These are phyloP conservation scores for Trapa bicornis DNA, from an alignment of 345 rosid species.

Conservation along the genomic window DNA sequence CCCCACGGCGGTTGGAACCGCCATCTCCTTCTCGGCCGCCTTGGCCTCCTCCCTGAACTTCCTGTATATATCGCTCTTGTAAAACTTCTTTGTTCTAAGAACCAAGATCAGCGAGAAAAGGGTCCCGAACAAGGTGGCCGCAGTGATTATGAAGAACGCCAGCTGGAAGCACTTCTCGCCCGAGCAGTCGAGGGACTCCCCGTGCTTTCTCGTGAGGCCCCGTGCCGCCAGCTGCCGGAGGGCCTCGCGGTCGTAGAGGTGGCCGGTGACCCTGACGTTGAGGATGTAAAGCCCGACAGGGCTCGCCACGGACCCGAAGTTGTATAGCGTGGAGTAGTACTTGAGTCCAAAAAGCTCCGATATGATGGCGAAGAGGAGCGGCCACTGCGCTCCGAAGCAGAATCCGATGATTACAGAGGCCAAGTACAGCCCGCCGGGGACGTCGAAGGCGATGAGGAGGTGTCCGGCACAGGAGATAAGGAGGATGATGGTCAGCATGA, in stretches of 20 bases:
- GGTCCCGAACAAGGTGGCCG: conserved; percentile 36
- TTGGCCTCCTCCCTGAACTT: conserved; percentile 37
- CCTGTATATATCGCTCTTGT: conserved; percentile 49
- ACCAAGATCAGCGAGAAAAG: conserved; percentile 40
- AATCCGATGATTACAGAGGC: conserved; percentile 51
- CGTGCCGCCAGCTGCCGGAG: conserved; percentile 26
- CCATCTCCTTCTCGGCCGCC: conserved; percentile 29
- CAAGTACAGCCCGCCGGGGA: conserved; percentile 29
- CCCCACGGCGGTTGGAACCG: conserved; percentile 2
- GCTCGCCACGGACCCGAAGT: conserved; percentile 48
- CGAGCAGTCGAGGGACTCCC: conserved; percentile 26
- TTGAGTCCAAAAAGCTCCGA: conserved; percentile 56
- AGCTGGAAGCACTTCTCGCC: conserved; percentile 44
- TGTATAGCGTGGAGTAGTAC: conserved; percentile 49
- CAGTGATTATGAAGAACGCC: conserved; percentile 42
- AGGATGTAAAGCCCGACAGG: conserved; percentile 52
- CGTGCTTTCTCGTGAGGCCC: conserved; percentile 16
- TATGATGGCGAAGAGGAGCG: conserved; percentile 47
- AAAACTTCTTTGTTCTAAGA: conserved; percentile 45
- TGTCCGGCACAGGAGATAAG: conserved; percentile 39
- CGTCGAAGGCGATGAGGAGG: conserved; percentile 33
- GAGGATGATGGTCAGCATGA: conserved; percentile 32
- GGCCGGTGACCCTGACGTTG: conserved; percentile 37
- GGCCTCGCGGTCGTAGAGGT: conserved; percentile 49
- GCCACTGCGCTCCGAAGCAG: conserved; percentile 53